These are phyloP conservation scores for Ogataea zsoltii DNA, from an alignment of 805 yeast genomes.

Conservation along the genomic window DNA sequence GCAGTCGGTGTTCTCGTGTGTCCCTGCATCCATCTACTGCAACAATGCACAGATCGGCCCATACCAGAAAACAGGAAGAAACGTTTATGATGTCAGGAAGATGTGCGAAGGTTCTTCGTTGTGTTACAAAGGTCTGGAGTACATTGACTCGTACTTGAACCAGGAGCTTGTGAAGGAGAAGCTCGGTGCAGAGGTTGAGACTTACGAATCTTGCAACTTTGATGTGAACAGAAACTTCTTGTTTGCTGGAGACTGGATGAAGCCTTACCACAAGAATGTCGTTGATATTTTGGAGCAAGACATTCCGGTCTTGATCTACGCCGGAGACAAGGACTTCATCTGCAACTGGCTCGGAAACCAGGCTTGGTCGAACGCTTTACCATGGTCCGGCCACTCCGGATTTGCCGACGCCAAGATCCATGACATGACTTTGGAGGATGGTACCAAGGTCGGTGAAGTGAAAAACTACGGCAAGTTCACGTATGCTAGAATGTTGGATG, in stretches of 20 bases:
- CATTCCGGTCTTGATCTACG: constrained; percentile 81
- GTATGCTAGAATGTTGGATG: constrained; percentile 74
- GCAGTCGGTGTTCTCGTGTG: constrained; percentile 57
- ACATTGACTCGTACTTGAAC: constrained; percentile 54
- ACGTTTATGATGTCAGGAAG: constrained; percentile 64
- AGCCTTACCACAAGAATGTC: constrained; percentile 60
- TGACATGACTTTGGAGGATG: constrained; percentile 33
- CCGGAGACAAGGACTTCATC: constrained; percentile 93
- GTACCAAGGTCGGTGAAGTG: constrained; percentile 63
- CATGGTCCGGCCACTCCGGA: constrained; percentile 53
- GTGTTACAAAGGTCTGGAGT: constrained; percentile 53
- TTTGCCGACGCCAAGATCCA: constrained; percentile 29
- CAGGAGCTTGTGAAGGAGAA: constrained; percentile 52
- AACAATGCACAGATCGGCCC: constrained; percentile 63
- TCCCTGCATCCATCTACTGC: constrained; percentile 64
- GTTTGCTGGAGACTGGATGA: constrained; percentile 65
- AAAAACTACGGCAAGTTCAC: constrained; percentile 72
- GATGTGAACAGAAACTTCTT: constrained; percentile 50
- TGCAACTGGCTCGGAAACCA: constrained; percentile 92
- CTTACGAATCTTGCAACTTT: constrained; percentile 52
- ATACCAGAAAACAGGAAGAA: constrained; percentile 56
- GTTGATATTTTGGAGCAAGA: constrained; percentile 62
- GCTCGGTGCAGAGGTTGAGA: constrained; percentile 55
- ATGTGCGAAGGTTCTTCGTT: constrained; percentile 50
- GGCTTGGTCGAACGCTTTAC: constrained; percentile 73